Evolutionary conservation across 805 yeast genomes (phyloP).

Genomic region (Barnettozyma botsteinii): DNA sequence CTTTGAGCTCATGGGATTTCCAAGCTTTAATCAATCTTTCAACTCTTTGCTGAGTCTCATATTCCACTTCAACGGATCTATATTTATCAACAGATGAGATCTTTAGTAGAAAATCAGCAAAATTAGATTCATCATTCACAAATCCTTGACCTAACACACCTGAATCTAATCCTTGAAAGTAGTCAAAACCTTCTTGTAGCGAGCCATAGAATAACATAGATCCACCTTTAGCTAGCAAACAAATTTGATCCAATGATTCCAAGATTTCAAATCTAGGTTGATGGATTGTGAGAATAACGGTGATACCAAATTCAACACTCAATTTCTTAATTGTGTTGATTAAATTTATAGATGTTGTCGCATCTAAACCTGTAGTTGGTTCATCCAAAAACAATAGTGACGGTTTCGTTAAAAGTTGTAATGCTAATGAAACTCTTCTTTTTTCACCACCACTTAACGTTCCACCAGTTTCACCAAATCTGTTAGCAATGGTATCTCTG

Average conservation of each 20-base stretch:
- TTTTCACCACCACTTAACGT: conserved; percentile 80
- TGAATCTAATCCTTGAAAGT: conserved; percentile 45
- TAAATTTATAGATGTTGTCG: conserved; percentile 64
- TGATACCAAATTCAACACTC: conserved; percentile 53
- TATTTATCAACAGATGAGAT: conserved; percentile 50
- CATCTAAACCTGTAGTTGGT: conserved; percentile 85
- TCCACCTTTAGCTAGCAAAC: conserved; percentile 66
- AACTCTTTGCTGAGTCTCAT: conserved; percentile 27
- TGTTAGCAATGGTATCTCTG: conserved; percentile 45
- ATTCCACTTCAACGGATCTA: conserved; percentile 29
- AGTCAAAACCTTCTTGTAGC: conserved; percentile 39
- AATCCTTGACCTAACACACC: conserved; percentile 36
- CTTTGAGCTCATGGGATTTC: conserved; percentile 7
- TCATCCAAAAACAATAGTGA: conserved; percentile 75
- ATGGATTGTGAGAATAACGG: conserved; percentile 71
- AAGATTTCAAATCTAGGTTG: conserved; percentile 81
- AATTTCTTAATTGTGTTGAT: conserved; percentile 55
- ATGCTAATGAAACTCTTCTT: conserved; percentile 68
- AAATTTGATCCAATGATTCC: conserved; percentile 57
- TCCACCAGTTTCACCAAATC: conserved; percentile 36
- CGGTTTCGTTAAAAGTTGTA: conserved; percentile 73
- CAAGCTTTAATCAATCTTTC: conserved; percentile 11
- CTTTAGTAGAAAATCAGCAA: conserved; percentile 58
- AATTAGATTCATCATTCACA: conserved; percentile 32
- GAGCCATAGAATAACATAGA: conserved; percentile 39